Base-by-base conservation (phyloP, 768 basidiomycete species). In the Ramaria rubella region DNA sequence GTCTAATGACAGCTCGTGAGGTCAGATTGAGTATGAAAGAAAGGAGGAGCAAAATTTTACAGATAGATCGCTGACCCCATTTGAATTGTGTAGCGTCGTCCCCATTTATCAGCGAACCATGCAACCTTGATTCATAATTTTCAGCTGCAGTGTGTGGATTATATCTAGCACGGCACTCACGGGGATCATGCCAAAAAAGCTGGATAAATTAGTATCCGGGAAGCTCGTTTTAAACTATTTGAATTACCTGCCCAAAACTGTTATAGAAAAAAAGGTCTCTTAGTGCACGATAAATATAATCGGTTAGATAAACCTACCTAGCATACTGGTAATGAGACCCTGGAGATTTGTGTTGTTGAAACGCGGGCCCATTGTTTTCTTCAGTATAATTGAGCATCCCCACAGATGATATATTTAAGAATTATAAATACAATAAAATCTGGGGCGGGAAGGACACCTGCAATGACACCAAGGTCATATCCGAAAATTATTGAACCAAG, bases 401-500 rank as follows among this genome's bases (percentile, higher is more conserved):
- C 17, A 5, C 14, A 2, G 36, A 14, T 8, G 42, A 24, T n/a
- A n/a, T n/a, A n/a, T n/a, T n/a, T n/a, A n/a, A n/a, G n/a, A n/a
- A n/a, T n/a, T n/a, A 30, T 4, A 53, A 29, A 23, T 12, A 42
- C 29, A n/a, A 60, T 14, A 24, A 42, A 27, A 19, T 49, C 42
- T 12, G 27, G 40, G 21, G 3, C 6, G 12, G 45, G 43, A 31
- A 77, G 63, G 0, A 78, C 73, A 0, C 75, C 74, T 2, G 78
- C 77, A 29, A 80, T 78, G 43, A 78, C 77, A 65, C 78, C 78
- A 34, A 78, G 63, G 58, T 78, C 77, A 69, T 78, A 79, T 46
- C 76, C 77, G 58, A 77, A 78, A 52, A 76, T 76, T 26, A 75
- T 73, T 59, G 71, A 73, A 27, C 75, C 74, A 52, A 76, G 61